These are phyloP conservation scores for Peronospora belbahrii DNA, from an alignment of 352 stramenopile genomes.

Conservation along the genomic window DNA sequence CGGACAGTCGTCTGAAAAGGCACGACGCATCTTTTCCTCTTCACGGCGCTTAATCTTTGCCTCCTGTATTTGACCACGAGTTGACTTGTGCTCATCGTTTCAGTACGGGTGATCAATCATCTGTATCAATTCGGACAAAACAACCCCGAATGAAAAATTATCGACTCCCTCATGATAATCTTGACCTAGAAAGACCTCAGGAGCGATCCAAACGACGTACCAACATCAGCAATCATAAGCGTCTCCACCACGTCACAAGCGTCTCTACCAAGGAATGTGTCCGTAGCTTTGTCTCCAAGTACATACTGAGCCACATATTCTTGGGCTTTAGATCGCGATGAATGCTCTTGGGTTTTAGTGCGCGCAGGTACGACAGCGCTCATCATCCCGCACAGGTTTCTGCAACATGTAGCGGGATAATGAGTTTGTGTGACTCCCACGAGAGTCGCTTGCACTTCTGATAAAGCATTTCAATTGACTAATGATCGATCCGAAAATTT, in stretches of 20 bases:
- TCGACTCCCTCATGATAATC: constrained; percentile 44
- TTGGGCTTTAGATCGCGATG: constrained; percentile 44
- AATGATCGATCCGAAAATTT: too few species aligned
- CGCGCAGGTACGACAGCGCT: constrained; percentile 46
- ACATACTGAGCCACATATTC: constrained; percentile 42
- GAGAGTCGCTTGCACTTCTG: constrained; percentile 23
- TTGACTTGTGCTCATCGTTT: constrained; percentile 29
- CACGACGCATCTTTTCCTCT: constrained; percentile 25
- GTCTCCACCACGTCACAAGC: constrained; percentile 31
- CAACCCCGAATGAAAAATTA: constrained; percentile 46
- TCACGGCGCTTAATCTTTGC: constrained; percentile 41
- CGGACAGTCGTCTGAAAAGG: constrained; percentile 38
- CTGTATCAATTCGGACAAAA: constrained; percentile 44
- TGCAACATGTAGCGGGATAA: constrained; percentile 43
- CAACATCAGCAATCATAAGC: constrained; percentile 36
- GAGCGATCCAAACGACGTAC: constrained; percentile 56
- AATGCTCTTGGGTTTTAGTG: constrained; percentile 40
- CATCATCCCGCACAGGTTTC: too few species aligned
- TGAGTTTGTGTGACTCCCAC: constrained; percentile 39
- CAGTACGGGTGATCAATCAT: constrained; percentile 54
- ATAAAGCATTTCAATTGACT: too few species aligned
- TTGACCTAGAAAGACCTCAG: constrained; percentile 40
- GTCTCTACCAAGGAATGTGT: constrained; percentile 51
- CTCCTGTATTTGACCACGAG: constrained; percentile 33
- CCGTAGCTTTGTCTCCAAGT: constrained; percentile 62